A percentile compares a stretch with the other conserved stretches of the same genome.
Evolutionary conservation across 768 basidiomycete species (phyloP).

Genomic region (Leccinum longicurvipes): DNA sequence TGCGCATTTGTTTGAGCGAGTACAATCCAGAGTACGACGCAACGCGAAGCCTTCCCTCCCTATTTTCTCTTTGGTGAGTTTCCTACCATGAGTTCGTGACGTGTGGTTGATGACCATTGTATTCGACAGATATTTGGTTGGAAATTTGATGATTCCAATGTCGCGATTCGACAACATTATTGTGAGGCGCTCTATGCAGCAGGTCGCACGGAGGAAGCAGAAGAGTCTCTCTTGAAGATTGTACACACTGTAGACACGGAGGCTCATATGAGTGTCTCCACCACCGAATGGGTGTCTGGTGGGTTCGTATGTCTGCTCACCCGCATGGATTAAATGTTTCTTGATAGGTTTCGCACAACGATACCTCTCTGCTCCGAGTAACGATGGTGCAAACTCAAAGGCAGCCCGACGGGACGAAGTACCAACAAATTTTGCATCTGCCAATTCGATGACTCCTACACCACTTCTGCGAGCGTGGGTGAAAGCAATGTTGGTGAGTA

Average conservation of each 20-base stretch:
- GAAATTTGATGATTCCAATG: neutral
- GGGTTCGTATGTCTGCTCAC: neutral
- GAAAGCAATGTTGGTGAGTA: neutral
- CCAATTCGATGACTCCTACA: neutral
- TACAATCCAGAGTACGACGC: neutral
- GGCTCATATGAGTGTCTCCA: neutral
- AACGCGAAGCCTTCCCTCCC: neutral
- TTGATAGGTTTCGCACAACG: neutral
- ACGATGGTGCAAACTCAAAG: neutral
- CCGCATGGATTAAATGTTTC: neutral
- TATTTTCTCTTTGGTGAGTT: neutral
- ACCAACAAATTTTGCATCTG: neutral
- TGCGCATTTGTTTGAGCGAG: neutral
- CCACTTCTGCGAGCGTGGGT: neutral
- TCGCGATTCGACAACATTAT: neutral
- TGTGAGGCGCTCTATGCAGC: neutral
- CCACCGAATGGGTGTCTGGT: neutral
- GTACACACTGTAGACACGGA: neutral
- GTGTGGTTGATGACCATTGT: neutral
- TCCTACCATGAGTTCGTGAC: neutral
- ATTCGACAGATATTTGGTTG: neutral
- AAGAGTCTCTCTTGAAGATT: neutral
- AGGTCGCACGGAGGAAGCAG: neutral
- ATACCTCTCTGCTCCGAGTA: neutral
- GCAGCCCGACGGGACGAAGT: neutral